Conservation (phyloP, 192 early-diverging fungal genomes). For the Phycomyces nitens region DNA sequence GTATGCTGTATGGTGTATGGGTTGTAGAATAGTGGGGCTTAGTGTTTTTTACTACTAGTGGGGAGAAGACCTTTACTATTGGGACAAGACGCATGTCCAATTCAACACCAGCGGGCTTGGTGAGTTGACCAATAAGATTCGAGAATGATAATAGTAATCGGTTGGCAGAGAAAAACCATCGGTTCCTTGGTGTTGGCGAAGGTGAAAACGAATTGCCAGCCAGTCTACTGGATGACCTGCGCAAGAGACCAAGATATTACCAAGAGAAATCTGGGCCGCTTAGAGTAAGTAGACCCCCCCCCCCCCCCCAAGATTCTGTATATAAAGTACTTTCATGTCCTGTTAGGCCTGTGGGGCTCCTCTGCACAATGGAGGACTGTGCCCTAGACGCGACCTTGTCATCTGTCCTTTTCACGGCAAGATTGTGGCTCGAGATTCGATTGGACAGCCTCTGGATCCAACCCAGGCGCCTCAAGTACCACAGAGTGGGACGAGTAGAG, state of each 20-base stretch:
- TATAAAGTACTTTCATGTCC: too few relatives aligned
- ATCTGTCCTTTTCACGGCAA: constrained; percentile 66
- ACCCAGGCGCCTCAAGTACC: constrained; percentile 10
- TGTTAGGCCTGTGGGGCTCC: constrained; percentile 61
- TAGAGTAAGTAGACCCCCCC: constrained; percentile 39
- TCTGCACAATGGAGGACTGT: constrained; percentile 56
- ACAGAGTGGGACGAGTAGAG: constrained; percentile 9
- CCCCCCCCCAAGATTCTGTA: too few relatives aligned
- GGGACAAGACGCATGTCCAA: constrained; percentile 55
- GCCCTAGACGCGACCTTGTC: constrained; percentile 59
- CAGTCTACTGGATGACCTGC: constrained; percentile 46
- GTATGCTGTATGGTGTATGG: too few relatives aligned
- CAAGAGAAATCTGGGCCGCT: constrained; percentile 38
- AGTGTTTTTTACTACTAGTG: too few relatives aligned
- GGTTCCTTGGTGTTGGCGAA: constrained; percentile 62
- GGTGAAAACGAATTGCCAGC: constrained; percentile 55
- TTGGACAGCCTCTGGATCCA: constrained; percentile 36
- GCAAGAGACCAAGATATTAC: constrained; percentile 55
- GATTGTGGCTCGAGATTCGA: constrained; percentile 58
- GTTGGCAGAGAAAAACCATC: constrained; percentile 49
- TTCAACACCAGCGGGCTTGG: constrained; percentile 55
- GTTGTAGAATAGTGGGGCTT: too few relatives aligned
- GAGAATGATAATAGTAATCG: not conserved
- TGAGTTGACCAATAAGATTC: constrained; percentile 10
- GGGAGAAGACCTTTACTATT: constrained; percentile 64